These are phyloP conservation scores for Camelina laxa DNA, from an alignment of 345 rosid species.

Conservation along the genomic window DNA sequence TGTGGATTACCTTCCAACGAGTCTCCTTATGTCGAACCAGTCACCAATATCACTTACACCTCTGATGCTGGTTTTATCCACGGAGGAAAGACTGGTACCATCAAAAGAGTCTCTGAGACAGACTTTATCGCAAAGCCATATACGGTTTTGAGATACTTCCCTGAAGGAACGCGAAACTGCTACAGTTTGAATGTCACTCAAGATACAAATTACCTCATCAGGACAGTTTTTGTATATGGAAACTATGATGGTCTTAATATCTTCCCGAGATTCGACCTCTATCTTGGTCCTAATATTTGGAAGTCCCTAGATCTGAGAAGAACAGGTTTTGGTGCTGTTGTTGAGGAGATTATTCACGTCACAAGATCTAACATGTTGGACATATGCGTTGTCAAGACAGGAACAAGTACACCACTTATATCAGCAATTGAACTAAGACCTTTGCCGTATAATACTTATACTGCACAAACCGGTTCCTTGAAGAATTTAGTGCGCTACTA, in stretches of 20 bases:
- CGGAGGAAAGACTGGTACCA: conserved; percentile 12
- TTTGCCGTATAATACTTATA: neutral
- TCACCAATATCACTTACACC: conserved; percentile 29
- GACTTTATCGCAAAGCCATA: neutral
- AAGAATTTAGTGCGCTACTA: neutral
- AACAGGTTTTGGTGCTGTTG: neutral
- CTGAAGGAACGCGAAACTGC: conserved; percentile 46
- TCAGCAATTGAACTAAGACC: conserved; percentile 23
- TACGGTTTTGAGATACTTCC: conserved; percentile 38
- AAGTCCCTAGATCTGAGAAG: neutral
- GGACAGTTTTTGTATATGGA: conserved; percentile 43
- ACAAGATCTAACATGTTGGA: conserved; percentile 30
- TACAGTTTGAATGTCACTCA: conserved; percentile 36
- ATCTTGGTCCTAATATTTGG: conserved; percentile 53
- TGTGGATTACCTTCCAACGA: conserved; percentile 43
- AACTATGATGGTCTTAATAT: conserved; percentile 45
- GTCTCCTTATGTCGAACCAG: conserved; percentile 21
- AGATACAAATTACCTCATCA: conserved; percentile 43
- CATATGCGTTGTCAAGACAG: conserved; percentile 55
- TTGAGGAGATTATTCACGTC: conserved; percentile 46
- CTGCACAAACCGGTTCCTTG: conserved; percentile 5
- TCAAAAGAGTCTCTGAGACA: neutral
- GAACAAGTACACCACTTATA: conserved; percentile 5
- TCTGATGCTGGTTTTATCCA: conserved; percentile 38
- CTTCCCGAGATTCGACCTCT: conserved; percentile 43